These are phyloP conservation scores for Blastomyces silverae DNA, from an alignment of 2,329 filamentous ascomycete genomes.

Conservation along the genomic window DNA sequence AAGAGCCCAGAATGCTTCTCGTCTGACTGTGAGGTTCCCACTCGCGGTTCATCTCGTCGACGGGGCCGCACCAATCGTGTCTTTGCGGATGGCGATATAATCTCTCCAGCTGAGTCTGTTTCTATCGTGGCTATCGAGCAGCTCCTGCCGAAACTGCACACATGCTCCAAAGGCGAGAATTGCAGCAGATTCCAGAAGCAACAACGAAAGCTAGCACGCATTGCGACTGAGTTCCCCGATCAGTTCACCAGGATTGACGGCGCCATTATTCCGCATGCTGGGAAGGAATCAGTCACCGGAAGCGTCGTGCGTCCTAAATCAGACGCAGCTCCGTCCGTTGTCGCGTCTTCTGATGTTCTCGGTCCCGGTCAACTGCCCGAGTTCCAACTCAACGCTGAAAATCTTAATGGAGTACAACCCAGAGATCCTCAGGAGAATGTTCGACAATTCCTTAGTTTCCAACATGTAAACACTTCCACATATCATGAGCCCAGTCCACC, in stretches of 20 bases:
- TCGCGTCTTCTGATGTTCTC: conserved; percentile 85
- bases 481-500: conserved; percentile 49
- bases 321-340: conserved; percentile 70
- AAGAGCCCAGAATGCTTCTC: conserved; percentile 25
- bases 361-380: conserved; percentile 61
- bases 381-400: conserved; percentile 64
- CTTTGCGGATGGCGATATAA: conserved; percentile 49
- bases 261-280: conserved; percentile 59
- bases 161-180: conserved; percentile 77
- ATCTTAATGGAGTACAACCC: conserved; percentile 60
- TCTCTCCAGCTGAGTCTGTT: conserved; percentile 73
- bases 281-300: conserved; percentile 63
- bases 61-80: conserved; percentile 23
- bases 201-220: conserved; percentile 66
- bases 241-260: conserved; percentile 51
- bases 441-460: conserved; percentile 81
- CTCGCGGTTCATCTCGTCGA: conserved; percentile 21
- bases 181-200: conserved; percentile 76
- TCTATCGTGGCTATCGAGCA: conserved; percentile 92
- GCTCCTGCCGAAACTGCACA: conserved; percentile 78
- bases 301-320: conserved; percentile 60
- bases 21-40: conserved; percentile 24
- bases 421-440: conserved; percentile 90
- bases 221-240: conserved; percentile 69
- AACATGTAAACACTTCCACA: conserved; percentile 50